These are phyloP conservation scores for Bimuria novae-zelandiae DNA, from an alignment of 2,329 filamentous ascomycete species.

Conservation along the genomic window DNA sequence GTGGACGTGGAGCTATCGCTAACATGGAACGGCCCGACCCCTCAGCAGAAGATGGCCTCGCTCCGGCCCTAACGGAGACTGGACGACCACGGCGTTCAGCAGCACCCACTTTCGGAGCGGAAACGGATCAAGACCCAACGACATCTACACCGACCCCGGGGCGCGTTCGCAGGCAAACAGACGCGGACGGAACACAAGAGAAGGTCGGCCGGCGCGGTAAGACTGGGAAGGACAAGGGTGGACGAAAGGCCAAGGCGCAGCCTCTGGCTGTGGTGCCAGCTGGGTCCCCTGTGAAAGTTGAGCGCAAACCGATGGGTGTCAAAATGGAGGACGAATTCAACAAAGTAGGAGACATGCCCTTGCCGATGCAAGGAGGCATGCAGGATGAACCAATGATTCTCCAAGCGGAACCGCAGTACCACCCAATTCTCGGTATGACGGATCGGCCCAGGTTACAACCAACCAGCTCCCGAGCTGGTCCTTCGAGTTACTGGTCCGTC, in stretches of 20 bases:
- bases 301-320: constrained; percentile 35
- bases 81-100: constrained; percentile 57
- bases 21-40: constrained; percentile 48
- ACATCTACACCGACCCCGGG: constrained; percentile 35
- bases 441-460: constrained; percentile 40
- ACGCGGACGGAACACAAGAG: constrained; percentile 39
- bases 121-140: constrained; percentile 63
- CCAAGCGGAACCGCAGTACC: constrained; percentile 24
- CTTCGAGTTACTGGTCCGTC: constrained; percentile 87
- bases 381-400: constrained; percentile 35
- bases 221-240: constrained; percentile 42
- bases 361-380: constrained; percentile 29
- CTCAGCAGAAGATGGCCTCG: constrained; percentile 45
- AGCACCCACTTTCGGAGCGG: constrained; percentile 71
- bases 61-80: constrained; percentile 51
- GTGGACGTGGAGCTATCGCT: constrained; percentile 63
- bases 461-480: constrained; percentile 57
- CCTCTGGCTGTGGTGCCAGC: constrained; percentile 46
- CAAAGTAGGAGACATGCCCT: constrained; percentile 35
- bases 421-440: constrained; percentile 35
- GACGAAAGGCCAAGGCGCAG: constrained; percentile 48
- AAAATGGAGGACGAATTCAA: constrained; percentile 41
- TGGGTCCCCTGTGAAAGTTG: constrained; percentile 42
- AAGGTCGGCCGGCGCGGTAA: constrained; percentile 51
- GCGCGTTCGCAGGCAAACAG: constrained; percentile 42